Evolutionary conservation across 495 filamentous ascomycete species (phyloP).

Genomic region (Penicillium lividum): DNA sequence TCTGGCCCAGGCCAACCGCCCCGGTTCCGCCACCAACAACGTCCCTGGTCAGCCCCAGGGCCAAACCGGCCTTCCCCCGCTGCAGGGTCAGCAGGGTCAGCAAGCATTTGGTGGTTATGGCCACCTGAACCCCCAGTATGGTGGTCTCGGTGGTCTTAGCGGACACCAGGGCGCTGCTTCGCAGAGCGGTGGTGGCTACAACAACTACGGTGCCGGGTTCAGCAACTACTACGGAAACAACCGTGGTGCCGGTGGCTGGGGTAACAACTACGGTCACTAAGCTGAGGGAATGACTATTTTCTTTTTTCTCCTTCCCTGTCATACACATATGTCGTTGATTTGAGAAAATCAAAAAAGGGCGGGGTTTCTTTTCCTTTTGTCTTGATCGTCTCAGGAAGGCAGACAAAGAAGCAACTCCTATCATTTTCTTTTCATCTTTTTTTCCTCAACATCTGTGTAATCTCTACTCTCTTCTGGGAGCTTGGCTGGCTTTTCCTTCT

Average conservation of each 20-base stretch:
- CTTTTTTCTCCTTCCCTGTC: slow-evolving; percentile 12
- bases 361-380: slow-evolving; percentile 23
- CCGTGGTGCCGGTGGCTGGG: slow-evolving; percentile 60
- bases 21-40: slow-evolving; percentile 81
- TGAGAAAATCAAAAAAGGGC: slow-evolving; percentile 19
- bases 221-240: slow-evolving; percentile 54
- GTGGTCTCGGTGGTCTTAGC: slow-evolving; percentile 68
- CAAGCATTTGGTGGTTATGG: slow-evolving; percentile 75
- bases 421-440: slow-evolving; percentile 32
- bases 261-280: slow-evolving; percentile 64
- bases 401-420: slow-evolving; percentile 25
- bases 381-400: slow-evolving; percentile 19
- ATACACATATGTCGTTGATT: slow-evolving; percentile 42
- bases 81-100: slow-evolving; percentile 68
- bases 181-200: slow-evolving; percentile 56
- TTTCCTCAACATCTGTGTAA: slow-evolving; percentile 45
- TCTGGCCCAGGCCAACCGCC: slow-evolving; percentile 73
- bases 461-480: slow-evolving; percentile 50
- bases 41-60: slow-evolving; percentile 60
- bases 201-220: slow-evolving; percentile 55
- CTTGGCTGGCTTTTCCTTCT: slow-evolving; percentile 43
- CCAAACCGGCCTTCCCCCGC: slow-evolving; percentile 67
- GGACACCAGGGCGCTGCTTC: slow-evolving; percentile 59
- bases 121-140: slow-evolving; percentile 73
- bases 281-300: slow-evolving; percentile 13